phyloP scores from a whole-genome alignment of 306 rosid genomes.

The Malus orientalis region DNA sequence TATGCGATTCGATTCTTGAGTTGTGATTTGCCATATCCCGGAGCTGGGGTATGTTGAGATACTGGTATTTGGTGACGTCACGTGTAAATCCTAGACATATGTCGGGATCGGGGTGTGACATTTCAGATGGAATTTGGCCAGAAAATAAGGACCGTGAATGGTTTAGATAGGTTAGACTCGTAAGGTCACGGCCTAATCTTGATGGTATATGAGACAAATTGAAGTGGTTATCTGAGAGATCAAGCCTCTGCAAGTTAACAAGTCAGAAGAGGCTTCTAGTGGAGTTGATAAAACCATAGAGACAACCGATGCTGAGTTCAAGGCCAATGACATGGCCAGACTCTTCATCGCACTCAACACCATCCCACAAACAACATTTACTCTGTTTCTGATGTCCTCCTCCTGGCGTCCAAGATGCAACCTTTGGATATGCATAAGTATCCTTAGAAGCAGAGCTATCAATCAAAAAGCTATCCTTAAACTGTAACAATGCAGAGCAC shows the following conservation, averaged over 20 bases:
- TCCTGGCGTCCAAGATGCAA: not conserved
- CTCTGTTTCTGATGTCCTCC: not conserved
- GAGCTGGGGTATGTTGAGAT: too few species aligned
- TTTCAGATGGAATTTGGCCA: not conserved
- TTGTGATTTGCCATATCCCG: too few species aligned
- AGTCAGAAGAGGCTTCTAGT: slow-evolving; percentile 7
- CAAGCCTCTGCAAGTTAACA: slow-evolving; percentile 16
- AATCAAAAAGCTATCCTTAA: too few species aligned
- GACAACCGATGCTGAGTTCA: slow-evolving; percentile 1
- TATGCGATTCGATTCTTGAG: too few species aligned
- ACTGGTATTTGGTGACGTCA: too few species aligned
- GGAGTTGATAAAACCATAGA: slow-evolving; percentile 11
- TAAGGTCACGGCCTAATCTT: not conserved
- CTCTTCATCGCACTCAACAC: not conserved
- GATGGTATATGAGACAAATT: slow-evolving; percentile 15
- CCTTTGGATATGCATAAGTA: not conserved
- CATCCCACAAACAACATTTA: not conserved
- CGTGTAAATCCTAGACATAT: too few species aligned
- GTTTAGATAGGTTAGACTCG: slow-evolving; percentile 8
- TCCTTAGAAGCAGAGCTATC: too few species aligned
- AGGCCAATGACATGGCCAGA: slow-evolving; percentile 4
- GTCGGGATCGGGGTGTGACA: too few species aligned
- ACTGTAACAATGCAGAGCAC: too few species aligned
- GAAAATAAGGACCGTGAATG: not conserved
- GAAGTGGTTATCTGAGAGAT: slow-evolving; percentile 20